Evolutionary conservation across 148 eudicot species (phyloP), one percentile per base, ranked within the genome.

Genomic region (Silene latifolia): DNA sequence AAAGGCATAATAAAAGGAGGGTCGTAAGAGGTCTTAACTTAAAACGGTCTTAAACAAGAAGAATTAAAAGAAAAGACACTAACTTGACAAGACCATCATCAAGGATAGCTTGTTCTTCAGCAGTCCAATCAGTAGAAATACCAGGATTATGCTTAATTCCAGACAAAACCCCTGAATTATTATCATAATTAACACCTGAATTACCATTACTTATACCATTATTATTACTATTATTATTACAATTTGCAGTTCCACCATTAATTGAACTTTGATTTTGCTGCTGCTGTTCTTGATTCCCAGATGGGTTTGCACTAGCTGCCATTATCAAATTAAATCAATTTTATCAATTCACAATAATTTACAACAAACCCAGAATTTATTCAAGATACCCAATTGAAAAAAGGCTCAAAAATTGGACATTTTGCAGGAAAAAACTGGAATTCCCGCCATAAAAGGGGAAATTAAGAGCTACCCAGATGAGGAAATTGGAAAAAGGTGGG

Each of bases 101-200:
- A 69, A 96, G 79, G 11, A 80, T 77, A 44, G 87, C 71, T 79
- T 92, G 97, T 81, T 96, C 99, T 59, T 96, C 97, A 47, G 81
- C 12, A 18, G 88, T 83, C 99, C 99, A 96, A 35, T 89, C 90
- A 5, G 83, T 83, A 19, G 88, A 78, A 47, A 92, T 67, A 13
- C 97, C 99, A 1, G 98, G 93, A 65, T 89, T 85, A 78, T 92
- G 99, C 67, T 84, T 80, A 67, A 96, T 84, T n/a, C 84, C 88
- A 18, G 90, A 81, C 0, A 78, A 89, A 67, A 80, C 81, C 27
- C 74, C 88, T 2, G 44, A 39, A 39, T 89, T 79, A 81, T 85
- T 89, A 4, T 89, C 96, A 7, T 81, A 80, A 57, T 62, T 90
- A 32, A 59, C 35, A 47, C 79, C 85, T 67, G 91, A 78, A 46